Percentiles rank a stretch among this genome's conserved stretches.
Evolutionary conservation across 2,329 filamentous ascomycete genomes (phyloP).

Genomic region (Microsporum audouinii): DNA sequence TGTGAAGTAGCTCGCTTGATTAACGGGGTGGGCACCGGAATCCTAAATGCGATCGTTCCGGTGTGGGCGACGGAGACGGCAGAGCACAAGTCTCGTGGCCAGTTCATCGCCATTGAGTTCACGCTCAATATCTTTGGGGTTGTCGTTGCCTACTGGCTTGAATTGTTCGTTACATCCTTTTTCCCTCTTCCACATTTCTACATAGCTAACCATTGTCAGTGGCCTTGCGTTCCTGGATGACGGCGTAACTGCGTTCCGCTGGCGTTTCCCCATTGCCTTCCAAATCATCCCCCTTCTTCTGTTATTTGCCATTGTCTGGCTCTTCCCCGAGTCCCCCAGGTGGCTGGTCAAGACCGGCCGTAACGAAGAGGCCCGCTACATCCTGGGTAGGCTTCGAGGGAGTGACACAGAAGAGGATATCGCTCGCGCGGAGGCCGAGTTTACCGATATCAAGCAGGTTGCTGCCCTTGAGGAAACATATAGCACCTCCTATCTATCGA

Average conservation of each 20-base stretch:
- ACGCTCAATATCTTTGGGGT: conserved; percentile 62
- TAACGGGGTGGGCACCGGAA: conserved; percentile 57
- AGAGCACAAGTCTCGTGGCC: conserved; percentile 55
- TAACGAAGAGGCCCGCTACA: conserved; percentile 54
- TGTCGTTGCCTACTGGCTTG: conserved; percentile 50
- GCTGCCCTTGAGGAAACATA: conserved; percentile 49
- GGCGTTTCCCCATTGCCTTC: conserved; percentile 60
- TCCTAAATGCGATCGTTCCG: conserved; percentile 58
- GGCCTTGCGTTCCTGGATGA: conserved; percentile 51
- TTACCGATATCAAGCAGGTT: conserved; percentile 55
- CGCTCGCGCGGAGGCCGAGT: conserved; percentile 49
- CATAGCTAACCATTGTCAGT: conserved; percentile 19
- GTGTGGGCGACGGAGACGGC: conserved; percentile 62
- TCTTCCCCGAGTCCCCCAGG: conserved; percentile 53
- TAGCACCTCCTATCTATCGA: conserved; percentile 48
- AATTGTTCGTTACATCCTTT: conserved; percentile 32
- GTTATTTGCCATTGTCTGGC: conserved; percentile 47
- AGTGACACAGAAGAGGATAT: conserved; percentile 31
- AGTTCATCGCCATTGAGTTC: conserved; percentile 61
- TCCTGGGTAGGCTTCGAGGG: conserved; percentile 54
- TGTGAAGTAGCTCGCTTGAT: conserved; percentile 40
- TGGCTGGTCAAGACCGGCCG: conserved; percentile 53
- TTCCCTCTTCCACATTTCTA: too few species aligned
- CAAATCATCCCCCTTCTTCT: conserved; percentile 53
- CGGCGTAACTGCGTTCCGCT: conserved; percentile 48